Evolutionary conservation across 495 filamentous ascomycete species (phyloP).

Genomic region (Lepidopterella palustris): DNA sequence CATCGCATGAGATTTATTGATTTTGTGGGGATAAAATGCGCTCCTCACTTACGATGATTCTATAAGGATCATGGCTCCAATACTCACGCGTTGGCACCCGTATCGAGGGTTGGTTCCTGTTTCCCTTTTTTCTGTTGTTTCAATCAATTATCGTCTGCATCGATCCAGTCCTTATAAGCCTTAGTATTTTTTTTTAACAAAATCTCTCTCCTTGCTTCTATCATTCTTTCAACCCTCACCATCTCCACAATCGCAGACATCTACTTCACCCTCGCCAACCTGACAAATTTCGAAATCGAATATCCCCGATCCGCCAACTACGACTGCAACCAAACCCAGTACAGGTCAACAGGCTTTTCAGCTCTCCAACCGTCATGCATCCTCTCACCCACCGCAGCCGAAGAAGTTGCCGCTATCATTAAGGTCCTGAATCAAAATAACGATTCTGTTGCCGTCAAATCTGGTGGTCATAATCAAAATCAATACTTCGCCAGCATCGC

Average conservation of each 20-base stretch:
- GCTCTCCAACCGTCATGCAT: conserved; percentile 21
- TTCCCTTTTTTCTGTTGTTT: too few species aligned
- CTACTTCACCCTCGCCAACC: conserved; percentile 3
- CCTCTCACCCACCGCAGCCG: conserved; percentile 11
- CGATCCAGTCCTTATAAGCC: too few species aligned
- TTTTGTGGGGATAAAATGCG: too few species aligned
- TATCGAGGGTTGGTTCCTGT: too few species aligned
- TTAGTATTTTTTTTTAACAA: neutral
- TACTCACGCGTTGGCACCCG: too few species aligned
- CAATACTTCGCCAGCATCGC: conserved; percentile 16
- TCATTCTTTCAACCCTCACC: conserved; percentile 3
- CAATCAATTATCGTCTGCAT: too few species aligned
- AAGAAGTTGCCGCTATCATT: conserved; percentile 20
- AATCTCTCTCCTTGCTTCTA: neutral
- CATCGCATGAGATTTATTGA: too few species aligned
- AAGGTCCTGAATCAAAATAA: conserved; percentile 12
- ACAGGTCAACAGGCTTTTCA: conserved; percentile 18
- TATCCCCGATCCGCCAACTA: conserved; percentile 3
- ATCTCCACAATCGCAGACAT: neutral
- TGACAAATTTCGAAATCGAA: conserved; percentile 8
- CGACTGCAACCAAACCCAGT: conserved; percentile 12
- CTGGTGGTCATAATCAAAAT: conserved; percentile 21
- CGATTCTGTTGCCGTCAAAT: conserved; percentile 21
- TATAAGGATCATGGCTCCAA: too few species aligned
- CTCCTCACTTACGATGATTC: neutral